Base-by-base conservation (phyloP, 1,139 yeast genomes). In the Diutina rugosa region DNA sequence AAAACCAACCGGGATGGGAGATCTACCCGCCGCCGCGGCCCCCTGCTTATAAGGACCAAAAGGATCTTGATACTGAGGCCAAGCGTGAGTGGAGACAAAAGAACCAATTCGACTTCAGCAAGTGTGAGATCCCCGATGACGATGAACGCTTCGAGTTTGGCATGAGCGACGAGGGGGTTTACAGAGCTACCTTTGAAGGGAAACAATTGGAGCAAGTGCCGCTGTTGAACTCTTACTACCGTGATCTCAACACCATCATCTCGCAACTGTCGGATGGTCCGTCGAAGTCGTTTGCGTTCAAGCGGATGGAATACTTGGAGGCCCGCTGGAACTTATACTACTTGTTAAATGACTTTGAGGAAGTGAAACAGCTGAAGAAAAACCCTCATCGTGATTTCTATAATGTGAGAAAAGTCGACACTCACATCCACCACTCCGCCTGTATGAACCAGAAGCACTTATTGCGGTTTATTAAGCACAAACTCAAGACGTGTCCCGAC, bases 401-500 rank as follows among this genome's bases (percentile, higher is more conserved):
- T 73, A 95, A 95, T 66, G 99, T 95, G 55, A 84, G 99, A 75
- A 95, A 95, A 69, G 99, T 95, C 52, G 99, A 95, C 67, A 95
- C 99, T 14, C 99, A 95, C 76, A 96, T 95, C 65, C 99, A 95
- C 69, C 99, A 95, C 69, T 88, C 97, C 14, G 99, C 99, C 8
- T 91, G 97, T 69, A 93, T 93, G 99, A 95, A 95, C 67, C 99
- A 95, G 70, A 95, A 95, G 71, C 99, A 95, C 72, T 76, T 95
- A 65, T 76, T 95, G 62, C 85, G 99, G 64, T 95, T 89, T 69
- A 95, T 95, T 70, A 95, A 95, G 71, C 89, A 90, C 69, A 62
- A 70, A 28, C 41, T 80, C 72, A 66, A 74, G 63, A 74, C 79
- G 0, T 63, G 66, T 49, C 93, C 96, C 1, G 80, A 89, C 63